Percentiles rank a stretch among this genome's conserved stretches.
These are phyloP conservation scores for Cordyceps farinosa DNA, from an alignment of 2,329 filamentous ascomycete species.

Conservation along the genomic window DNA sequence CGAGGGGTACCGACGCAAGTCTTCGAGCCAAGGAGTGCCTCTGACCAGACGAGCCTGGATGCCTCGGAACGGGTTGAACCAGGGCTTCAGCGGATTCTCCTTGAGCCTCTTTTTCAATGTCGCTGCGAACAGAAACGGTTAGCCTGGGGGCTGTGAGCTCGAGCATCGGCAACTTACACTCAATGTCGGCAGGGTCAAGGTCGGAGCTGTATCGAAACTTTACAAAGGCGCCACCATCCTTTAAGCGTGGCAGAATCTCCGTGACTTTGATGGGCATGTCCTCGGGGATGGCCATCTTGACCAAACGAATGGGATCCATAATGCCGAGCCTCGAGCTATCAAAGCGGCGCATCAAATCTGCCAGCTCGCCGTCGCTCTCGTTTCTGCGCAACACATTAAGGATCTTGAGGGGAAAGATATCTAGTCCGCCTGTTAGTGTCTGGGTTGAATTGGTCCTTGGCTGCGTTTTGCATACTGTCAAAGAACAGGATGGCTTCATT, in stretches of 20 bases:
- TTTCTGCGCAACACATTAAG: constrained; percentile 45
- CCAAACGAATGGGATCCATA: constrained; percentile 50
- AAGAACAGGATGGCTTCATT: constrained; percentile 87
- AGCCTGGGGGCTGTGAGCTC: not conserved
- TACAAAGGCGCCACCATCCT: constrained; percentile 91
- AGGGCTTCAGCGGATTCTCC: constrained; percentile 72
- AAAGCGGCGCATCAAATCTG: constrained; percentile 49
- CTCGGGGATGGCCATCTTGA: constrained; percentile 61
- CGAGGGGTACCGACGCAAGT: constrained; percentile 79
- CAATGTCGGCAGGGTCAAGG: constrained; percentile 39
- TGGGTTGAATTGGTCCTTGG: not conserved
- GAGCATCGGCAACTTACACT: constrained; percentile 31
- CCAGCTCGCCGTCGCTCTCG: constrained; percentile 47
- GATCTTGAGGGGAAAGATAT: constrained; percentile 79
- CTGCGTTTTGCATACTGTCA: constrained; percentile 60
- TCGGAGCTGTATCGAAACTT: constrained; percentile 63
- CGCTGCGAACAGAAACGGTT: constrained; percentile 29
- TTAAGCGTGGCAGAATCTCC: constrained; percentile 77
- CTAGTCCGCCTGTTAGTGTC: constrained; percentile 39
- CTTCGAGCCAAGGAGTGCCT: constrained; percentile 90
- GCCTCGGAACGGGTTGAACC: constrained; percentile 79
- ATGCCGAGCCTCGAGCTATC: constrained; percentile 48
- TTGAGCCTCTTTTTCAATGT: constrained; percentile 61
- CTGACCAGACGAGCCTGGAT: constrained; percentile 71
- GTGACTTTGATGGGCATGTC: constrained; percentile 65